Base-by-base conservation (phyloP, 139 green algal genomes). In the Diplosphaera chodatii region DNA sequence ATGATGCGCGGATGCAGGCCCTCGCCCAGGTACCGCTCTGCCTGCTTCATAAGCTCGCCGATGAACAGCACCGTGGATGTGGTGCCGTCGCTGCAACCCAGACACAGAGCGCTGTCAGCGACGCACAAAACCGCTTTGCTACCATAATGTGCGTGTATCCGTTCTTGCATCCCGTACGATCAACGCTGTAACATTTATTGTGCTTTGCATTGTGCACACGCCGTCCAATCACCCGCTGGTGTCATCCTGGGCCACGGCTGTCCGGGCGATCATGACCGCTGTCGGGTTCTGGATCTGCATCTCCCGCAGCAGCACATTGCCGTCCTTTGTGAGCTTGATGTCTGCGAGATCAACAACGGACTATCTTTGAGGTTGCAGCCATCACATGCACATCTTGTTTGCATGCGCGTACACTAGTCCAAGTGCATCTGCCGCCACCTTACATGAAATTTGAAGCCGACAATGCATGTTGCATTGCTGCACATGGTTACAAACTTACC, bases 251-350 rank as follows among this genome's bases (percentile, higher is more conserved):
- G 96, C 96, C 8, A 97, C 94, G 25, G 96, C 96, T 31, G 92
- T 94, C 20, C 96, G 84, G 10, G 96, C 96, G 72, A 99, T 99
- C 94, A 99, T 99, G 22, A 99, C 88, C 2, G 96, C 96, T 3
- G 94, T 99, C n/a, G 96, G 96, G 84, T 99, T 99, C 68, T 98
- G 95, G 67, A 99, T 99, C 78, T 99, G 95, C 93, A 98, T 97
- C 80, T 98, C 93, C 0, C 90, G 74, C 59, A 98, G 80, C 33
- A 98, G 85, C 37, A 98, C 93, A 80, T 97, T 97, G 67, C 93
- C 93, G 69, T 98, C 93, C 82, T 97, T 99, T 1, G 94, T 99
- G 20, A 99, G 89, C 82, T 97, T 98, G 72, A 98, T 97, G 73
- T 96, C 93, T 93, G 91, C 63, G 31, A 1, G 4, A 2, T 18